Evolutionary conservation across 495 filamentous ascomycete genomes (phyloP).

Genomic region (Penicillium simplicissimum): DNA sequence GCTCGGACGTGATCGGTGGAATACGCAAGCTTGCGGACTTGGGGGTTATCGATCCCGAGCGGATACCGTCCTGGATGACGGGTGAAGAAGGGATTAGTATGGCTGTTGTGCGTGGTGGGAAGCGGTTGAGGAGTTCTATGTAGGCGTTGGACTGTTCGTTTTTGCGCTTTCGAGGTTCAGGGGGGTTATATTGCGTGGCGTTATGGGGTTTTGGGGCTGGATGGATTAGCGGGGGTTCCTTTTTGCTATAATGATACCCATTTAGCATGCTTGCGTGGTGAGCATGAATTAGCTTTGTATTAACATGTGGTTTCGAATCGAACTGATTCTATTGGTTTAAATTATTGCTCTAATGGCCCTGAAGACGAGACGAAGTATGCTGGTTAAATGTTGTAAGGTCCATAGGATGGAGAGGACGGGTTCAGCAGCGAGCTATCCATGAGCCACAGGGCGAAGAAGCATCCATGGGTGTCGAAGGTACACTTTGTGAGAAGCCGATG

Average conservation of each 20-base stretch:
- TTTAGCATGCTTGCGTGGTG: constrained; percentile 3
- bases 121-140: constrained; percentile 36
- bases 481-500: too few relatives aligned
- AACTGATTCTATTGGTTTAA: too few relatives aligned
- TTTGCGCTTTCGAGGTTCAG: neutral
- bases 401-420: too few relatives aligned
- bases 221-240: neutral
- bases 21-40: constrained; percentile 72
- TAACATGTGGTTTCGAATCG: neutral
- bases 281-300: neutral
- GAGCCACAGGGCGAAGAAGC: too few relatives aligned
- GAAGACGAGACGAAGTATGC: too few relatives aligned
- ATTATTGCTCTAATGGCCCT: too few relatives aligned
- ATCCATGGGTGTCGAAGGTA: too few relatives aligned
- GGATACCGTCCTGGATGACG: constrained; percentile 89
- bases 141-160: constrained; percentile 7
- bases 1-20: constrained; percentile 78
- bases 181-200: constrained; percentile 9
- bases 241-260: constrained; percentile 17
- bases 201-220: neutral
- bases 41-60: constrained; percentile 69
- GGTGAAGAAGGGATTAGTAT: constrained; percentile 79
- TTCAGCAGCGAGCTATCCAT: too few relatives aligned
- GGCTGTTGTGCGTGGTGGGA: constrained; percentile 64
- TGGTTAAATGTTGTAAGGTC: too few relatives aligned